Evolutionary conservation across 306 rosid genomes (phyloP).

Genomic region (Pyrus betulifolia): DNA sequence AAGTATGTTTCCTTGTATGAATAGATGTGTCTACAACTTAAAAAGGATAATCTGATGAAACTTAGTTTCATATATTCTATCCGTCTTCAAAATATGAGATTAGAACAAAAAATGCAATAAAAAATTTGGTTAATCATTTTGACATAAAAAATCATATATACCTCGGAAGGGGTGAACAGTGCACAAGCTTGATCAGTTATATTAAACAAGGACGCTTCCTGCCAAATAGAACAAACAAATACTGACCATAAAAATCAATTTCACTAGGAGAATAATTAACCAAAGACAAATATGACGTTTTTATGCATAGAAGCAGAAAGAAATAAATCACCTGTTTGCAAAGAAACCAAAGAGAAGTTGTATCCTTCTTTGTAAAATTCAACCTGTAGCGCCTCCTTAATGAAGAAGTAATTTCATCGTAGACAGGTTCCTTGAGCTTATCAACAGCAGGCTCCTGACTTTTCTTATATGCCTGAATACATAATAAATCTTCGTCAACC

Average conservation of each 20-base stretch:
- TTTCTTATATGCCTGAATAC: conserved; percentile 56
- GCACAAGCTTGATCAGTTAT: conserved; percentile 75
- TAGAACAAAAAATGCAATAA: background rate
- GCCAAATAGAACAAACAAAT: conserved; percentile 27
- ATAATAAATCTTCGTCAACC: background rate
- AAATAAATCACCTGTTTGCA: conserved; percentile 76
- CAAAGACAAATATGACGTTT: background rate
- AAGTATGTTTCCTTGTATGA: background rate
- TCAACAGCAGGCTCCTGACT: conserved; percentile 69
- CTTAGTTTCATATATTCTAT: background rate
- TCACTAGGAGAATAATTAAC: conserved; percentile 5
- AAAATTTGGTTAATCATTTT: background rate
- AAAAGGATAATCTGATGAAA: background rate
- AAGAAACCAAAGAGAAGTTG: conserved; percentile 82
- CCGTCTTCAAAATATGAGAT: background rate
- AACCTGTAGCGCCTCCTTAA: conserved; percentile 47
- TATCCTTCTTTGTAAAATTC: conserved; percentile 68
- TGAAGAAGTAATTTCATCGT: conserved; percentile 56
- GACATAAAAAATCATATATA: conserved; percentile 18
- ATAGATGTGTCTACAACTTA: background rate
- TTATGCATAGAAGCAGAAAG: background rate
- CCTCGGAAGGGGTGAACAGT: conserved; percentile 75
- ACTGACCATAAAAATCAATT: conserved; percentile 3
- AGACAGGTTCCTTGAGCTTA: conserved; percentile 67
- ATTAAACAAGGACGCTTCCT: conserved; percentile 93